Percentiles rank a stretch among this genome's conserved stretches.
Conservation (phyloP, 768 basidiomycete genomes). For the Naganishia vaughanmartiniae region DNA sequence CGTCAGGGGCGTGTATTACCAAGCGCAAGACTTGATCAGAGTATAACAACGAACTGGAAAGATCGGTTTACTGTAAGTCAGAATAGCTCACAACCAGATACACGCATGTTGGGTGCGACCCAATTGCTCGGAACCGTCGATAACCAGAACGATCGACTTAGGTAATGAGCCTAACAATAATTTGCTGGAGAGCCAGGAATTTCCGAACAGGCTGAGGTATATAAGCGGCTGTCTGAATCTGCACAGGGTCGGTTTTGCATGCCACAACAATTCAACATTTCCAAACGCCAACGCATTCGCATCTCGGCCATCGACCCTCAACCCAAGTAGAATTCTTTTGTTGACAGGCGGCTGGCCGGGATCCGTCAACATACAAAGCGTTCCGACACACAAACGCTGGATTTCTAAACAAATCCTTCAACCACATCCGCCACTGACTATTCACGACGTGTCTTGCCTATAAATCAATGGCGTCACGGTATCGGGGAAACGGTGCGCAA, state of each 20-base stretch:
- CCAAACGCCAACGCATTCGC: too few relatives aligned
- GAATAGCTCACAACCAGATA: background rate
- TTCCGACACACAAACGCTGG: background rate
- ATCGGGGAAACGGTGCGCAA: constrained; percentile 31
- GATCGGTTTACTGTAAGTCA: background rate
- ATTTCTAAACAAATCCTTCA: background rate
- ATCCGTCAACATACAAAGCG: background rate
- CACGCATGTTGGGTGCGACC: background rate
- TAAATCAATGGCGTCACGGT: constrained; percentile 27
- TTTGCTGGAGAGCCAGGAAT: background rate
- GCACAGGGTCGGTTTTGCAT: background rate
- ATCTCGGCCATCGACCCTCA: constrained; percentile 5
- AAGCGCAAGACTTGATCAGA: background rate
- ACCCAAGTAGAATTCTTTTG: constrained; percentile 19
- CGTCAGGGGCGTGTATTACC: background rate
- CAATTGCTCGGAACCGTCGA: background rate
- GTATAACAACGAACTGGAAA: background rate
- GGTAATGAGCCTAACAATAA: background rate
- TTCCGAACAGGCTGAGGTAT: background rate
- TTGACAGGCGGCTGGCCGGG: constrained; percentile 17
- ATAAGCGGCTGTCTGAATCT: background rate
- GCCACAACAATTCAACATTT: too few relatives aligned
- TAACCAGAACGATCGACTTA: background rate
- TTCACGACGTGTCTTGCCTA: constrained; percentile 29
- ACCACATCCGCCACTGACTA: constrained; percentile 28